Evolutionary conservation across 495 filamentous ascomycete species (phyloP), one percentile per base, ranked within the genome.

Genomic region (Aspergillus carlsbadensis): DNA sequence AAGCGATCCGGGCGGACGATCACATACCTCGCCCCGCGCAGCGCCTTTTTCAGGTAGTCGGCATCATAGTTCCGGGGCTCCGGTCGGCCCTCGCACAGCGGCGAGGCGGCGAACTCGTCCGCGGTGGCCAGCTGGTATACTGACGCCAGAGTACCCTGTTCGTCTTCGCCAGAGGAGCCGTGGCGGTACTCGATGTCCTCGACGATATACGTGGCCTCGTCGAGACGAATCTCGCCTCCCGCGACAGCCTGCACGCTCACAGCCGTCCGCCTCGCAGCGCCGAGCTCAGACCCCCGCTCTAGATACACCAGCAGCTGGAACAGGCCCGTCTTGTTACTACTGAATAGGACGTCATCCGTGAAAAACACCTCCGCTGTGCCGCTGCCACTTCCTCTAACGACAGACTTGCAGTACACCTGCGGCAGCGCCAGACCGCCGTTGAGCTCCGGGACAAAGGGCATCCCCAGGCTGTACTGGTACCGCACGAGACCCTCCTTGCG

Each of bases 401-500:
- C 48, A 59, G 52, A 15, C 40, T 37, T 45, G 40, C 69, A 72
- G 41, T 70, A 76, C 0, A 70, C 63, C 52, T 74, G 73, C 3
- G 70, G 67, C 18, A 74, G 60, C 31, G 56, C 67, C 3, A 66
- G 35, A 0, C 71, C 70, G 1, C 73, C 73, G 15, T 60, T 63
- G 8, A 55, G 40, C 0, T 57, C 56, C 0, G 63, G 66, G n/a
- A 73, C 43, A 45, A 76, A 77, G 0, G 70, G 67, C 62, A 74
- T 65, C 3, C 65, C 71, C 1, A 39, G 22, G 1, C 40, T 34
- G 22, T 70, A 56, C 4, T 45, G 29, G 51, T 75, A 75, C 13
- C 52, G 59, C 8, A 66, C 58, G 31, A 69, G 44, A 1, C 67
- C 67, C 1, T 62, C 56, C 3, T 62, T 58, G 15, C 67, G 56